phyloP scores from a whole-genome alignment of 495 filamentous ascomycete species.

The Penicillium canariense region DNA sequence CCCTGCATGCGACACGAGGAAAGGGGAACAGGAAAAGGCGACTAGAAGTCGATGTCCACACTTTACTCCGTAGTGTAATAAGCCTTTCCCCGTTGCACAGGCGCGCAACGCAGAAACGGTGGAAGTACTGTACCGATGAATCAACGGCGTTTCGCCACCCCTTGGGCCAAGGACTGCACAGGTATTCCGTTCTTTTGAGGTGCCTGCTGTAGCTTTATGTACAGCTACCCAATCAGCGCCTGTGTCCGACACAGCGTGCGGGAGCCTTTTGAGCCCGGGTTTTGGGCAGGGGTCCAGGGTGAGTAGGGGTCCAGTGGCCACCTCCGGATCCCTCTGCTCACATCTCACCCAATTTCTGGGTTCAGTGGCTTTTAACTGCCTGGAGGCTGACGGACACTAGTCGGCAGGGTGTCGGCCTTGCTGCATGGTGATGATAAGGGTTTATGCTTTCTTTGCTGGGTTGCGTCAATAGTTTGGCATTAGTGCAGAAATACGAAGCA shows the following conservation, averaged over 20 bases:
- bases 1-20: background rate
- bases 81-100: too few relatives aligned
- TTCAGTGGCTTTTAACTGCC: background rate
- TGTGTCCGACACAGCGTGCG: background rate
- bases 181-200: background rate
- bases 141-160: background rate
- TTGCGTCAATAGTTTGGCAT: too few relatives aligned
- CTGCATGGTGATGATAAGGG: too few relatives aligned
- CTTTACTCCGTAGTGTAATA: too few relatives aligned
- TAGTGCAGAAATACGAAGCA: too few relatives aligned
- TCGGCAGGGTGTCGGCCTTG: background rate
- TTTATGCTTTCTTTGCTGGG: too few relatives aligned
- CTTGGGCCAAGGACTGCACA: background rate
- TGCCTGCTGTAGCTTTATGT: too few relatives aligned
- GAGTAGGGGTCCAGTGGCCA: background rate
- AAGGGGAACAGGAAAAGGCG: too few relatives aligned
- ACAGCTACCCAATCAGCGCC: background rate
- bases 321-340: background rate
- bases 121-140: background rate
- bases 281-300: background rate
- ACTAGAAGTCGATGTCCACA: too few relatives aligned
- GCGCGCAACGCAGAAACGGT: background rate
- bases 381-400: background rate
- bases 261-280: slow-evolving; percentile 2
- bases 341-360: background rate